Percentiles rank a stretch among this genome's conserved stretches.
phyloP scores from a whole-genome alignment of 139 green algal species.

The Coelastrella sp. region DNA sequence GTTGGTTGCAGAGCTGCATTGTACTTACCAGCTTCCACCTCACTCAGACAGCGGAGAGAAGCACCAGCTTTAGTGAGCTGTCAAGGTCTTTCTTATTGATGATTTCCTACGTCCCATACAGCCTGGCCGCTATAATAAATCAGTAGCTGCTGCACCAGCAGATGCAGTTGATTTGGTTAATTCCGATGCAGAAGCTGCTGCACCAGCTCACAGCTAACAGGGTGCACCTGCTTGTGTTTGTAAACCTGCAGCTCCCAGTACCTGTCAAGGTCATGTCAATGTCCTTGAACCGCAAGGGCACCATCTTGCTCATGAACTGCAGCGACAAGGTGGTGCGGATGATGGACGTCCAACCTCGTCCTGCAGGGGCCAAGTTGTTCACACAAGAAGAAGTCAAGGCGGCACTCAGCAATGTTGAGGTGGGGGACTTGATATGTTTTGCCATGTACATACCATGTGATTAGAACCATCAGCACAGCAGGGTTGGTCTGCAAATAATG shows the following conservation, averaged over 20 bases:
- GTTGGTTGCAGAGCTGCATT: no score
- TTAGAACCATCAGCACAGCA: not conserved
- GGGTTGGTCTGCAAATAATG: constrained; percentile 14
- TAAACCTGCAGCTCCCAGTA: constrained; percentile 15
- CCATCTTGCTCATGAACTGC: constrained; percentile 78
- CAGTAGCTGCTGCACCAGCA: no score
- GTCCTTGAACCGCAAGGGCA: constrained; percentile 72
- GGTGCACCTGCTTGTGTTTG: constrained; percentile 45
- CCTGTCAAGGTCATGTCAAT: constrained; percentile 66
- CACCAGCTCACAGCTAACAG: not conserved
- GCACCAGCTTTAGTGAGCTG: no score
- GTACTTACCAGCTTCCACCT: no score
- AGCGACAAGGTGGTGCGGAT: constrained; percentile 75
- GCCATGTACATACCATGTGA: not conserved
- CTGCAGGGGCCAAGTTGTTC: not conserved
- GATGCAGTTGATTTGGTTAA: no score
- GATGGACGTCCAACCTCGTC: constrained; percentile 57
- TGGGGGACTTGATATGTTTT: not conserved
- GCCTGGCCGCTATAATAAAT: no score
- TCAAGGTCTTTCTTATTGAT: no score
- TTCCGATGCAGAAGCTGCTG: no score
- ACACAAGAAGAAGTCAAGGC: constrained; percentile 21
- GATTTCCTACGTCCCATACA: no score
- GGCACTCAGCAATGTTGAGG: constrained; percentile 29
- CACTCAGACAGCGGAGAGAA: no score